A percentile compares a stretch with the other conserved stretches of the same genome.
Conservation (phyloP, 192 early-diverging fungal species). For the Ramicandelaber brevisporus region DNA sequence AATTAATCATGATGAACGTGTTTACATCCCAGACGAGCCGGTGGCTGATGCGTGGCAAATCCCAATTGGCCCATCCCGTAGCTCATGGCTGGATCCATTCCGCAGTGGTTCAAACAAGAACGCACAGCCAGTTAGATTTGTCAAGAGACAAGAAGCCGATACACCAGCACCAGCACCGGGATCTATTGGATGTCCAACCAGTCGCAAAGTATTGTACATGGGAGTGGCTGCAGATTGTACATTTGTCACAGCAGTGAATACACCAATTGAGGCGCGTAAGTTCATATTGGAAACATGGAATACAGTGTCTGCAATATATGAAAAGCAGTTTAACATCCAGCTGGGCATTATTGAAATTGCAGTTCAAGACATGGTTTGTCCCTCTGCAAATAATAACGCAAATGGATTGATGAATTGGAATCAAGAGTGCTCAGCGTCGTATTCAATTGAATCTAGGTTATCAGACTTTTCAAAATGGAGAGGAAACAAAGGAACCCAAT, state of each 20-base stretch:
- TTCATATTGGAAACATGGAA: conserved; percentile 70
- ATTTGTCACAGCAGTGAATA: conserved; percentile 26
- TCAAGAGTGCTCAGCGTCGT: conserved; percentile 33
- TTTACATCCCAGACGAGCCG: conserved; percentile 2
- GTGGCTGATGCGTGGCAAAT: conserved; percentile 4
- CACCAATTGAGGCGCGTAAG: conserved; percentile 21
- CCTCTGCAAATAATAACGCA: conserved; percentile 7
- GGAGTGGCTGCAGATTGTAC: conserved; percentile 55
- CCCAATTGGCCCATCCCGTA: conserved; percentile 1
- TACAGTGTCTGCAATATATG: conserved; percentile 55
- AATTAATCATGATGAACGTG: conserved; percentile 3
- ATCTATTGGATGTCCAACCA: conserved; percentile 8
- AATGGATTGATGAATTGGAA: conserved; percentile 37
- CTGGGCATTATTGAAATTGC: conserved; percentile 59
- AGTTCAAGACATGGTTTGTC: conserved; percentile 33
- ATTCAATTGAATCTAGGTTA: conserved; percentile 43
- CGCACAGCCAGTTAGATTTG: conserved; percentile 8
- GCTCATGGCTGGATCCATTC: conserved; percentile 3
- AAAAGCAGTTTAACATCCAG: conserved; percentile 61
- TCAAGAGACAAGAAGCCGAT: conserved; percentile 5
- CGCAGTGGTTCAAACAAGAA: conserved; percentile 7
- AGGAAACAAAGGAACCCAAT: conserved; percentile 24
- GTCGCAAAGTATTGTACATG: conserved; percentile 19
- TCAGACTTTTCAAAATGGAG: conserved; percentile 84
- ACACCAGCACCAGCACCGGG: conserved; percentile 5